These are phyloP conservation scores for Breviolum minutum DNA, from an alignment of 73 alveolate genomes.

Conservation along the genomic window DNA sequence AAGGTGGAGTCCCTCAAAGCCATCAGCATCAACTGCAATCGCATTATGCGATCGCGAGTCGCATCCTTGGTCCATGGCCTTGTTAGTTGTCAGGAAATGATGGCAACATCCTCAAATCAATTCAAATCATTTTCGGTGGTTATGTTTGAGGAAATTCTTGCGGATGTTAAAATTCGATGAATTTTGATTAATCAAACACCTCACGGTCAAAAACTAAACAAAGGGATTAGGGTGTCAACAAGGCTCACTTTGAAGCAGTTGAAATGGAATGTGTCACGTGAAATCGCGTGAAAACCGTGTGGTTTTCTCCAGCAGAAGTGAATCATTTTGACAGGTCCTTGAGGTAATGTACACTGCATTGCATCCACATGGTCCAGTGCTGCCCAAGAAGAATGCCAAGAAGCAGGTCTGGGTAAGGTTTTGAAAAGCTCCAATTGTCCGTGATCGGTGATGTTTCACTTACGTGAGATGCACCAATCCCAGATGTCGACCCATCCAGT, in stretches of 20 bases:
- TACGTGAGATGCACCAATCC: too few species aligned
- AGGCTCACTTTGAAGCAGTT: background rate
- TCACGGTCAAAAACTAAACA: too few species aligned
- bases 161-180: too few species aligned
- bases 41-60: constrained; percentile 63
- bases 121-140: too few species aligned
- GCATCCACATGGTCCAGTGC: constrained; percentile 83
- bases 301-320: too few species aligned
- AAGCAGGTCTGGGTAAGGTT: background rate
- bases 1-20: constrained; percentile 69
- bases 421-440: background rate
- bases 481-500: too few species aligned
- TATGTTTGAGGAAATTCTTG: too few species aligned
- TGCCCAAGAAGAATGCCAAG: constrained; percentile 75
- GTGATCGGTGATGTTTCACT: too few species aligned
- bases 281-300: background rate
- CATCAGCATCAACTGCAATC: constrained; percentile 79
- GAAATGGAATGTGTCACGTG: background rate
- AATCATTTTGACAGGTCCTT: constrained; percentile 8
- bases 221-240: too few species aligned
- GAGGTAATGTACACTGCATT: constrained; percentile 86
- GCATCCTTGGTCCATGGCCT: background rate
- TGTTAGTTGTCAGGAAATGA: too few species aligned
- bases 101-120: too few species aligned
- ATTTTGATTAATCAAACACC: too few species aligned